These are phyloP conservation scores for Bonia amplexicaulis DNA, from an alignment of 176 grass and related monocot genomes.

Conservation along the genomic window DNA sequence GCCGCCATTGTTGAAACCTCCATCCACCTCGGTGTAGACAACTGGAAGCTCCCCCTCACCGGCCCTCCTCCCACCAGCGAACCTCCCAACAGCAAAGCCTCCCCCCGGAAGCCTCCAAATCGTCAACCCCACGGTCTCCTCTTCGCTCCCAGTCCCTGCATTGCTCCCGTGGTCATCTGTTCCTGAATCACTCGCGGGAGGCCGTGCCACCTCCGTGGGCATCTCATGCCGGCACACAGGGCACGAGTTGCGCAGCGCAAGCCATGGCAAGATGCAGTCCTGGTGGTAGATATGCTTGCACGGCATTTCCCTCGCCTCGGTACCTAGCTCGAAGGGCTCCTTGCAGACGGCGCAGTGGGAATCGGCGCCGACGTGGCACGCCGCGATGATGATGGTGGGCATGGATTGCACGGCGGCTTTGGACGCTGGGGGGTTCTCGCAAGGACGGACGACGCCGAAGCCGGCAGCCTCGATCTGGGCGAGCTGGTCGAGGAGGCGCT, in stretches of 20 bases:
- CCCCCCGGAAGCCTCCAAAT: conserved; percentile 74
- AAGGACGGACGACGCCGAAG: conserved; percentile 29
- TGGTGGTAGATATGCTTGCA: conserved; percentile 70
- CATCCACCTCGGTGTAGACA: conserved; percentile 70
- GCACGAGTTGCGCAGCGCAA: conserved; percentile 62
- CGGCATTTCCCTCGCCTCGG: conserved; percentile 60
- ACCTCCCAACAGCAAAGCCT: conserved; percentile 69
- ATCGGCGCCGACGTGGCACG: conserved; percentile 38
- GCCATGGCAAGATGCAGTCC: conserved; percentile 79
- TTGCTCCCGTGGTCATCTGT: conserved; percentile 19
- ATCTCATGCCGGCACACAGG: conserved; percentile 65
- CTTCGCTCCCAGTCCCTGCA: conserved; percentile 7
- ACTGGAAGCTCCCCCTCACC: conserved; percentile 51
- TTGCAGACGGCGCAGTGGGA: conserved; percentile 68
- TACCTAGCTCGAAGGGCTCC: conserved; percentile 49
- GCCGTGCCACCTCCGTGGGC: conserved; percentile 28
- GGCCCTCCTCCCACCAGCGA: conserved; percentile 37
- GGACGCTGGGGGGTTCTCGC: conserved; percentile 52
- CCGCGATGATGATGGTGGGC: conserved; percentile 42
- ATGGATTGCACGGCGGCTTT: conserved; percentile 64
- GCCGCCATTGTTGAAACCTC: conserved; percentile 46
- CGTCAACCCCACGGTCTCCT: conserved; percentile 53
- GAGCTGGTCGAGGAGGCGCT: conserved; percentile 61
- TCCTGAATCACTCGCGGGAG: not conserved
- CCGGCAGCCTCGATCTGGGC: conserved; percentile 52